These are phyloP conservation scores for Lepidopterella palustris DNA, from an alignment of 495 filamentous ascomycete species.

Conservation along the genomic window DNA sequence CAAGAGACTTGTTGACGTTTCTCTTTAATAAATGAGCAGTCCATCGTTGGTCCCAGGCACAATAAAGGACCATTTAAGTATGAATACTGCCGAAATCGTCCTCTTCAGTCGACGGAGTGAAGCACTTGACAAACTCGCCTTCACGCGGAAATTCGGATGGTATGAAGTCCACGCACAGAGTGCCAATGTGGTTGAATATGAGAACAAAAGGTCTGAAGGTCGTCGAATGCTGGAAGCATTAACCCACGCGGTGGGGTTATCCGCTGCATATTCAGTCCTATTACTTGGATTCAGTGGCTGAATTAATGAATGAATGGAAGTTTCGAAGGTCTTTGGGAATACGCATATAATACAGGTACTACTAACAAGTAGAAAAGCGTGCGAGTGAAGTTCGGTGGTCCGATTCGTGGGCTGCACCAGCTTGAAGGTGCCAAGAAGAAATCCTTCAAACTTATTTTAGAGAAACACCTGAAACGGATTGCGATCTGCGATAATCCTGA, in stretches of 20 bases:
- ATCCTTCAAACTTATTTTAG: no score
- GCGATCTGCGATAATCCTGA: no score
- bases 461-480: no score
- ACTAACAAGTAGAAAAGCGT: no score
- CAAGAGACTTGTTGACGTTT: slow-evolving; percentile 5
- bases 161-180: slow-evolving; percentile 27
- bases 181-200: slow-evolving; percentile 18
- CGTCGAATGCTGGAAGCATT: slow-evolving; percentile 12
- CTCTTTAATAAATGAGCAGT: not conserved
- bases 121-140: not conserved
- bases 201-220: slow-evolving; percentile 18
- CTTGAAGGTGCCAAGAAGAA: no score
- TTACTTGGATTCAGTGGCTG: not conserved
- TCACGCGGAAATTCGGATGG: slow-evolving; percentile 16
- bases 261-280: not conserved
- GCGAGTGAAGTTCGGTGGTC: no score
- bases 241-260: slow-evolving; percentile 2
- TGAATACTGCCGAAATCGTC: slow-evolving; percentile 19
- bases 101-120: slow-evolving; percentile 2
- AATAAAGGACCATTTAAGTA: slow-evolving; percentile 19
- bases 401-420: no score
- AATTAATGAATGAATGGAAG: not conserved
- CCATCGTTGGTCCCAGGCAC: slow-evolving; percentile 26
- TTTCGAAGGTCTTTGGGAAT: not conserved
- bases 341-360: not conserved